Conservation (phyloP, 2,329 filamentous ascomycete genomes). For the Verticillium nonalfalfae region DNA sequence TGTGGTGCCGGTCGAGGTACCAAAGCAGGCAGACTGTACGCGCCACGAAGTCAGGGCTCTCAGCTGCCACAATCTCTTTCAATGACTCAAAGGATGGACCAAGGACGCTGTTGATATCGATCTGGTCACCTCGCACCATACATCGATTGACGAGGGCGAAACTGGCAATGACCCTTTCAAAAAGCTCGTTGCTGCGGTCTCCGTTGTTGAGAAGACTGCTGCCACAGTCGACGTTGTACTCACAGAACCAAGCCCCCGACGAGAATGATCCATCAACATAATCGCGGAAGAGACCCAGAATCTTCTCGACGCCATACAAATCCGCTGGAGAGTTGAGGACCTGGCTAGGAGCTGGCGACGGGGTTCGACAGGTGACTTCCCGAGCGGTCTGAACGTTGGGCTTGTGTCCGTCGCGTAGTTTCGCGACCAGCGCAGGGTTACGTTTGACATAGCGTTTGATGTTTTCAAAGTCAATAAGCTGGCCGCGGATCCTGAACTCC, state of each 20-base stretch:
- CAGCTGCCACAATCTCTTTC: slow-evolving; percentile 22
- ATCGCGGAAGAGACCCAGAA: slow-evolving; percentile 18
- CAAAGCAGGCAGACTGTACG: slow-evolving; percentile 26
- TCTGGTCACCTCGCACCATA: slow-evolving; percentile 23
- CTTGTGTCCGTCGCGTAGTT: slow-evolving; percentile 20
- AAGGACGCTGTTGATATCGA: slow-evolving; percentile 22
- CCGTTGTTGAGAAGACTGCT: slow-evolving; percentile 11
- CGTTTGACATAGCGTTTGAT: slow-evolving; percentile 32
- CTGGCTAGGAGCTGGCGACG: slow-evolving; percentile 17
- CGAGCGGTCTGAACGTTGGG: slow-evolving; percentile 21
- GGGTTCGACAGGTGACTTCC: slow-evolving; percentile 25
- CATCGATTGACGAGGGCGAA: slow-evolving; percentile 25
- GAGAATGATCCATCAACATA: slow-evolving; percentile 23
- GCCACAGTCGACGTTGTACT: slow-evolving; percentile 22
- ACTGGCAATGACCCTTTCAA: slow-evolving; percentile 25
- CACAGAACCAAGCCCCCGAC: slow-evolving; percentile 19
- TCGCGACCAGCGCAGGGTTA: slow-evolving; percentile 26
- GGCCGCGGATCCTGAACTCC: slow-evolving; percentile 29
- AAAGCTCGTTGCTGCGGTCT: slow-evolving; percentile 25
- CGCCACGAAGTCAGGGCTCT: slow-evolving; percentile 24
- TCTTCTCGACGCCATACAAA: slow-evolving; percentile 16
- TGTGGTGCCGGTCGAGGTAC: slow-evolving; percentile 26
- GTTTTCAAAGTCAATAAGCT: slow-evolving; percentile 30
- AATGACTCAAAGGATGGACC: slow-evolving; percentile 26
- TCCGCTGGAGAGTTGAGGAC: slow-evolving; percentile 16